Base-by-base conservation (phyloP, 2,329 filamentous ascomycete genomes). In the Diaporthe caulivora region DNA sequence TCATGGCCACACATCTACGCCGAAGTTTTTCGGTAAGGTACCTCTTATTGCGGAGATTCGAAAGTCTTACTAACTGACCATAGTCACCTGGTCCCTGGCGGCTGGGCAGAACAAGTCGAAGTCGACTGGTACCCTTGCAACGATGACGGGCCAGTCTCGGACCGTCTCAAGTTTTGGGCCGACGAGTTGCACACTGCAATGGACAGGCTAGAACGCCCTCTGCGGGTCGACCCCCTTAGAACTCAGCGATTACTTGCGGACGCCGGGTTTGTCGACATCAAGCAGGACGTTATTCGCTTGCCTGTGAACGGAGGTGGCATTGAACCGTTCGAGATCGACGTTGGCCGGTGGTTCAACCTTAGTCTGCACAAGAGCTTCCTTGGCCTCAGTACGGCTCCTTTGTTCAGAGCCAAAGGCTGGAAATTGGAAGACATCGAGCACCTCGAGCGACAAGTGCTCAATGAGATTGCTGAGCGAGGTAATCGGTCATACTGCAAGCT, bases 61-160 rank as follows among this genome's bases (percentile, higher is more conserved):
- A 51, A 15, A 37, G 57, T 24, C 53, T 72, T 70, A 75, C 77
- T 82, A 72, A 81, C 54, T 34, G 2, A 51, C n/a, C 37, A 29
- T 76, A 95, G 93, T 70, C 94, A 97, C 80, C 87, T 98, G 34
- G 91, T 91, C 77, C 94, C 95, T 1, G 92, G 92, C 1, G 96
- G 95, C 70, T 89, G 88, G 80, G 88, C 98, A 71, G 95, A 98
- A 82, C 95, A 97, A 77, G 90, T 97, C 62, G 96, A 98, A 81
- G 93, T 98, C 71, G 95, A 98, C 82, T 94, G 94, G 82, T 86
- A 89, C 62, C 94, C 95, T 24, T 90, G 90, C 68, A 93, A 91
- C 79, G 92, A 95, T 76, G 91, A 94, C 77, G 87, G 88, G 47
- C 90, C 90, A 1, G 83, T 93, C 18, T 86, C 89, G 15, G 76